A percentile compares a stretch with the other conserved stretches of the same genome.
Evolutionary conservation across 345 rosid genomes (phyloP).

Genomic region (Psidium friedrichsthalianum): DNA sequence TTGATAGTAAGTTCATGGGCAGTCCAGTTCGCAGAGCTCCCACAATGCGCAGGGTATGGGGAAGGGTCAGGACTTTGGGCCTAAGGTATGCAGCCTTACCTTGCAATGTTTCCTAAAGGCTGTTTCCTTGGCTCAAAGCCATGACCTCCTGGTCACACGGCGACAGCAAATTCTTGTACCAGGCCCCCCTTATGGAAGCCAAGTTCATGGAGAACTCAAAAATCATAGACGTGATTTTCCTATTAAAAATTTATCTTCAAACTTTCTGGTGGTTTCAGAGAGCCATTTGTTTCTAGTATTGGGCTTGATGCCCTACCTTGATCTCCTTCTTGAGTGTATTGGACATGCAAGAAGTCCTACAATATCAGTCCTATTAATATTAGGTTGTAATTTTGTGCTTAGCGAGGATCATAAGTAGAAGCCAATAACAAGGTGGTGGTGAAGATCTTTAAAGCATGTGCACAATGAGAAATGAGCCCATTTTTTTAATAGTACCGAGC

Average conservation of each 20-base stretch:
- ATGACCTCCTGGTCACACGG: neutral
- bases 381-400: neutral
- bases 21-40: too few relatives aligned
- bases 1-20: too few relatives aligned
- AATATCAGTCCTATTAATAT: neutral
- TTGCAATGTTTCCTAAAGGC: neutral
- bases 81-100: neutral
- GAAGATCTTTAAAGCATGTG: neutral
- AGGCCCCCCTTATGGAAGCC: neutral
- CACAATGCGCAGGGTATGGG: too few relatives aligned
- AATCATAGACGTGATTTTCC: neutral
- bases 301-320: neutral
- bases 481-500: neutral
- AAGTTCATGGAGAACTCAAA: neutral
- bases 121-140: neutral
- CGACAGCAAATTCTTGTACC: neutral
- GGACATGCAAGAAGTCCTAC: neutral
- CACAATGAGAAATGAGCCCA: neutral
- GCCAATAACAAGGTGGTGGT: neutral
- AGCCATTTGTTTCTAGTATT: neutral
- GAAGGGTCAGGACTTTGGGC: neutral
- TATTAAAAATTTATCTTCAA: neutral
- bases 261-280: neutral
- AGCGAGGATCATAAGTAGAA: neutral
- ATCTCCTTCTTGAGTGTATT: neutral